Evolutionary conservation across 2,329 filamentous ascomycete species (phyloP), one percentile per base, ranked within the genome.

Genomic region (Botryotinia globosa): DNA sequence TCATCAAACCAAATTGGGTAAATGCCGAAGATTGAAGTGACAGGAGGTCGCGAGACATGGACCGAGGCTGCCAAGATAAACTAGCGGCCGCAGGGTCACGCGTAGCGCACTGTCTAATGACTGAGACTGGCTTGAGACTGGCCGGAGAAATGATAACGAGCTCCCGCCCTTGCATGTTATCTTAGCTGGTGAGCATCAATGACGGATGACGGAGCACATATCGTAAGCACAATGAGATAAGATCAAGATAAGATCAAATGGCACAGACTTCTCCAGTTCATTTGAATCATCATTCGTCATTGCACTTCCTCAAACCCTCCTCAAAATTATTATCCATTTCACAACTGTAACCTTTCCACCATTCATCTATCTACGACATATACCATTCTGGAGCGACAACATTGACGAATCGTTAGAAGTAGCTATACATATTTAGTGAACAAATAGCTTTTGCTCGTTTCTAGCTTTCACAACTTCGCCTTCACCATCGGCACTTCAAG

Each of bases 1-100:
- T 56, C n/a, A 56, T 42, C 34, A 34, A 62, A 39, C 25, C 4
- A 29, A 29, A n/a, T 39, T 37, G 22, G 32, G 32, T 29, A 54
- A 29, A 67, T 56, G 2, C 34, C 48, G 45, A 66, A 66, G 45
- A 22, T 22, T 66, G 42, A 37, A 54, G 25, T 37, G 29, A 4
- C 16, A 42, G 20, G 39, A 22, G 34, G 18, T 42, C 34, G 48
- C 65, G 65, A 42, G 39, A 56, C 48, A 37, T 67, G 22, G 48
- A 56, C 48, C 65, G 65, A 68, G 65, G 65, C 12, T 42, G 48
- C 51, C n/a, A 56, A 56, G 37, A 32, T 18, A 32, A 4, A 44
- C 48, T 68, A 68, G 65, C 65, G 65, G 65, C 65, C 65, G 65
- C 64, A 20, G 8, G 22, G 16, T 39, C 25, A 20, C 45, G n/a